Conservation (phyloP, 2,329 filamentous ascomycete species). For the Thielaviopsis ethacetica region DNA sequence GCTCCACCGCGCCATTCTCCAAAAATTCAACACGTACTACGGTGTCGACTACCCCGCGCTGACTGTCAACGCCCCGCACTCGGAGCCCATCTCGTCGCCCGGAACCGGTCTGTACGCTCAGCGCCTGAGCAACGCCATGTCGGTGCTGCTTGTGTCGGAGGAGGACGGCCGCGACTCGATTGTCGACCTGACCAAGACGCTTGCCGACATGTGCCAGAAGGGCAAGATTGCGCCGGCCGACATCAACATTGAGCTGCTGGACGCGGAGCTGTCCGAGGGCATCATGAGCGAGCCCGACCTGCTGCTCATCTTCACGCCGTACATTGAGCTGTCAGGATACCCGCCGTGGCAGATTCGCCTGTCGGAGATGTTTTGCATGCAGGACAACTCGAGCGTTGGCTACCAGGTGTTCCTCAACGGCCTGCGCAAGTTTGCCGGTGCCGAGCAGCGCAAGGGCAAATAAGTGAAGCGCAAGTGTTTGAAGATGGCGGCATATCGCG, state of each 20-base stretch:
- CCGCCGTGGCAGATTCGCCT: slow-evolving; percentile 92
- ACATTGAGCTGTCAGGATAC: slow-evolving; percentile 74
- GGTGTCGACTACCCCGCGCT: slow-evolving; percentile 58
- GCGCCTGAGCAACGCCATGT: slow-evolving; percentile 11
- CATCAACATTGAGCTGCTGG: slow-evolving; percentile 71
- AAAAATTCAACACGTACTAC: slow-evolving; percentile 77
- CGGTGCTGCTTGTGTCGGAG: slow-evolving; percentile 49
- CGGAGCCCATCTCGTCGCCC: slow-evolving; percentile 22
- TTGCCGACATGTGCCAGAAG: slow-evolving; percentile 87
- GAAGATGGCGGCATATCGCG: too few species aligned
- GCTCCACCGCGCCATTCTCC: slow-evolving; percentile 61
- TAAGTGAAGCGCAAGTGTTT: slow-evolving; percentile 19
- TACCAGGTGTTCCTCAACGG: slow-evolving; percentile 88
- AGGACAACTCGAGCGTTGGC: slow-evolving; percentile 66
- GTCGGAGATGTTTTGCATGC: slow-evolving; percentile 77
- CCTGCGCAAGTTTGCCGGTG: slow-evolving; percentile 67
- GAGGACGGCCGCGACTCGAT: slow-evolving; percentile 87
- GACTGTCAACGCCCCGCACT: slow-evolving; percentile 33
- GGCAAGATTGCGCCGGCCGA: slow-evolving; percentile 68
- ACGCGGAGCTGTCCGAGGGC: slow-evolving; percentile 65
- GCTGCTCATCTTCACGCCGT: slow-evolving; percentile 70
- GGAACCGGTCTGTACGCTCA: slow-evolving; percentile 15
- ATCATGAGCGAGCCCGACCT: slow-evolving; percentile 85
- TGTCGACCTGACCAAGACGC: slow-evolving; percentile 85
- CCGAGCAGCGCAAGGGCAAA: slow-evolving; percentile 73